Conservation (phyloP, 169 alveolate species). For the Plasmodium reichenowi region DNA sequence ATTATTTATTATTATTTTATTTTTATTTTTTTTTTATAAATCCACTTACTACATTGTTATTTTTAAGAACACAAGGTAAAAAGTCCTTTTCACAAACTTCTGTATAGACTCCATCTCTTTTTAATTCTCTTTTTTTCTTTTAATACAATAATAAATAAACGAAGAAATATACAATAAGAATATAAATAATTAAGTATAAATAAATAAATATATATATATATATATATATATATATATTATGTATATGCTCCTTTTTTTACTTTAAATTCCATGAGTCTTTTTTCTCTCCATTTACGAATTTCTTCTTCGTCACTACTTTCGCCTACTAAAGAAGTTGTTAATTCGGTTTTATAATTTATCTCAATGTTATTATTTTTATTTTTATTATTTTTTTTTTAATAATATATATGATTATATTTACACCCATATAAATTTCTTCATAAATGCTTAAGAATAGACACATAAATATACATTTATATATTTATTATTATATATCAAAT, state of each 20-base stretch:
- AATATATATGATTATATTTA: neutral
- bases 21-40: neutral
- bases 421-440: neutral
- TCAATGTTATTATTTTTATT: neutral
- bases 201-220: neutral
- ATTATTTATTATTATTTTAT: too few species aligned
- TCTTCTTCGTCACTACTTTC: slow-evolving; percentile 76
- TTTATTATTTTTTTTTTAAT: neutral
- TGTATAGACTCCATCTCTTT: slow-evolving; percentile 74
- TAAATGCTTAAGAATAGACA: neutral
- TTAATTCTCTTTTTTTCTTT: slow-evolving; percentile 59
- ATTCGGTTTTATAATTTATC: slow-evolving; percentile 2
- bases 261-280: slow-evolving; percentile 53
- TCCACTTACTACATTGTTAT: slow-evolving; percentile 30
- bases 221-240: neutral
- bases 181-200: neutral
- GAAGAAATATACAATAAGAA: neutral
- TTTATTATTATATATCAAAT: slow-evolving; percentile 4
- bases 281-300: slow-evolving; percentile 61
- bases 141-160: slow-evolving; percentile 1
- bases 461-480: neutral
- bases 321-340: slow-evolving; percentile 28
- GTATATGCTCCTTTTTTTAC: slow-evolving; percentile 7
- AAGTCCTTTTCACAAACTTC: slow-evolving; percentile 65
- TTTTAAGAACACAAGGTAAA: slow-evolving; percentile 59